Evolutionary conservation across 768 basidiomycete species (phyloP), one percentile per base, ranked within the genome.

Genomic region (Crucibulum laeve): DNA sequence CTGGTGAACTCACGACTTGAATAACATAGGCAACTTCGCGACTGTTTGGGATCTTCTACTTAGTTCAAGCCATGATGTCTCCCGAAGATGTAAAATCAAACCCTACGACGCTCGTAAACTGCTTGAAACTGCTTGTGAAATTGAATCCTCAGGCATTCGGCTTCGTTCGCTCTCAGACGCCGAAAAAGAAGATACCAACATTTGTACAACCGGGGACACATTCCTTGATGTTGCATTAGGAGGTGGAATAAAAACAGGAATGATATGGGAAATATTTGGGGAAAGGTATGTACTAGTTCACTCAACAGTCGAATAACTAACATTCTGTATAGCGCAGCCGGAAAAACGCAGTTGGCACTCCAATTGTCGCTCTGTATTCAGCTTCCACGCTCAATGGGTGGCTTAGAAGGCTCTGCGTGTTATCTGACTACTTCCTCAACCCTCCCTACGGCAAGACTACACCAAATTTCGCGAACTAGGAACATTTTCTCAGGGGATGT

Each of bases 271-370:
- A 53, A 65, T 95, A 30, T 82, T 75, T 10, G 93, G 93, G 21
- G 90, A 95, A 71, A 90, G 91, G 93, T 92, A 61, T 48, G 65
- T 36, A 38, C 28, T n/a, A 21, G n/a, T 8, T 22, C 19, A 15
- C 25, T 6, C 22, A 26, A 39, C 8, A 25, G 48, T 19, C 10
- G 38, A 18, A 17, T 39, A n/a, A 45, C 33, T 38, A 18, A 19
- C 28, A 33, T 18, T n/a, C 18, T 41, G 15, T 15, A 40, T 43
- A 99, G 96, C 58, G 85, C 92, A 18, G 82, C 95, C 21, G 96
- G 96, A 28, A 99, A 99, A 67, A 92, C 92, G 1, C 93, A 98
- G 54, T 64, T 98, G 4, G 88, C 87, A 3, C 70, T 99, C 11
- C 92, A 94, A 51, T 74, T 91, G 15, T 80, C 90, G 3, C 67